Evolutionary conservation across 306 rosid species (phyloP), one percentile per base, ranked within the genome.

Genomic region (Luffa aegyptiaca): DNA sequence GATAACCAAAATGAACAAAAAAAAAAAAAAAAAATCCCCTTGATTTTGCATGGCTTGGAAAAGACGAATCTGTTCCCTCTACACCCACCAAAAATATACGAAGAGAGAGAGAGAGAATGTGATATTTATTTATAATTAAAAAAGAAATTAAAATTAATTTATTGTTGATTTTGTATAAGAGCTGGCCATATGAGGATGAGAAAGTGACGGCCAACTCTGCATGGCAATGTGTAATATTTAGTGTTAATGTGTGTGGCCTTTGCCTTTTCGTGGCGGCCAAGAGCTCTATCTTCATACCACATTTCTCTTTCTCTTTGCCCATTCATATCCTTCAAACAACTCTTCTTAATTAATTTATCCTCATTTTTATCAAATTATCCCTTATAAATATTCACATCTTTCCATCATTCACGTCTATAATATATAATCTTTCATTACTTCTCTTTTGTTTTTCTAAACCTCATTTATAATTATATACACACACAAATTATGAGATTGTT

Each of bases 11-110:
- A 44, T 5, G 10, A 5, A 44, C 9, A 44, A 8, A 44, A 44
- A 26, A 26, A 56, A n/a, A 44, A 8, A 45, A 52, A 17, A 52
- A 12, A 17, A 12, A 13, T 52, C 42, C 61, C 11, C 31, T 69
- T 41, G 75, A 42, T 41, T 66, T 71, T 71, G 77, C 58, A 46
- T 72, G 77, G 58, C 77, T 72, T 72, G 9, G 77, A 53, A 75
- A 35, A 10, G 10, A 75, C 10, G 65, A 53, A 53, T 52, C 35
- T 75, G 64, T 55, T 72, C 79, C 79, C 79, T 53, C 62, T n/a
- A 18, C 46, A 33, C 64, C 49, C 64, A 75, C 65, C 79, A 71
- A 59, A 59, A 18, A 49, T 55, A n/a, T 4, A 53, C 2, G 16
- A 16, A 8, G 9, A 58, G 36, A 58, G 36, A 58, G 36, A 58